A percentile compares a stretch with the other conserved stretches of the same genome.
Evolutionary conservation across 176 grass and related monocot genomes (phyloP).

Genomic region (Bromus sterilis): DNA sequence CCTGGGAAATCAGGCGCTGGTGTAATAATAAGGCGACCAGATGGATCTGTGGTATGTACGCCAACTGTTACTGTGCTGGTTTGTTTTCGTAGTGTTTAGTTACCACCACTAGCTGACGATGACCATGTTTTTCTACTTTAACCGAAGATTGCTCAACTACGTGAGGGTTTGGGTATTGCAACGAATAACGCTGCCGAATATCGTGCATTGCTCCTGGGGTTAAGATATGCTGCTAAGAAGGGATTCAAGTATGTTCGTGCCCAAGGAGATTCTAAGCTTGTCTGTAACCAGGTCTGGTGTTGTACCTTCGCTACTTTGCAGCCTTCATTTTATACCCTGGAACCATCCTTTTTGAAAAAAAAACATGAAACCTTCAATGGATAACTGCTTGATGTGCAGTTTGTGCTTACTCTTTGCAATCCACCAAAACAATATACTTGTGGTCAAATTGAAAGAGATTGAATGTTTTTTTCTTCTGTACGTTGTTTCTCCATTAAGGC

Average conservation of each 20-base stretch:
- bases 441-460: not conserved
- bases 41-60: conserved; percentile 73
- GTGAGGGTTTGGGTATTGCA: conserved; percentile 73
- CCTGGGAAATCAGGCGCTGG: conserved; percentile 79
- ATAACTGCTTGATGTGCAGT: not conserved
- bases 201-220: conserved; percentile 76
- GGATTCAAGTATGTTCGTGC: conserved; percentile 70
- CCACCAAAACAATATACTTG: not conserved
- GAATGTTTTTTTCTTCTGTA: not conserved
- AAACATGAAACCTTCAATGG: too few species aligned
- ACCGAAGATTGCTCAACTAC: conserved; percentile 62
- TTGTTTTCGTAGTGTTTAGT: not conserved
- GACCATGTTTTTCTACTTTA: conserved; percentile 1
- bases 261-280: conserved; percentile 72
- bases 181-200: conserved; percentile 88
- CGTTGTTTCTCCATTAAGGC: not conserved
- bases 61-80: not conserved
- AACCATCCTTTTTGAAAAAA: too few species aligned
- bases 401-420: not conserved
- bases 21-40: conserved; percentile 49
- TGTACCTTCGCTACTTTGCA: not conserved
- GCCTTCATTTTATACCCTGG: not conserved
- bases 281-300: conserved; percentile 59
- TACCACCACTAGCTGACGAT: conserved; percentile 19
- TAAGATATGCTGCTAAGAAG: conserved; percentile 71